phyloP scores from a whole-genome alignment of 192 early-diverging fungal genomes.

The Obelidium mucronatum region DNA sequence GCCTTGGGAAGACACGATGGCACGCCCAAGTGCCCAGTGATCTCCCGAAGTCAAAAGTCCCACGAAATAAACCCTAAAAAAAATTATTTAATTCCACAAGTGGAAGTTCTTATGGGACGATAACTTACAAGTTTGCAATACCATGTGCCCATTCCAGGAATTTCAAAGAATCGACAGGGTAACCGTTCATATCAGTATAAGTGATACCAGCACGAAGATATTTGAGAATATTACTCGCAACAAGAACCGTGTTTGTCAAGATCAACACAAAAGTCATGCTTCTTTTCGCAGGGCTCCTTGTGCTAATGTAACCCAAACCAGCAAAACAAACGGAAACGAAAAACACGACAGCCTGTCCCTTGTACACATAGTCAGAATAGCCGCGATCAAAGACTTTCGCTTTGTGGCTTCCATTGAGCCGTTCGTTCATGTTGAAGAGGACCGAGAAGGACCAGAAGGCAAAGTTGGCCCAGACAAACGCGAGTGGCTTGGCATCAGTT shows the following conservation, averaged over 20 bases:
- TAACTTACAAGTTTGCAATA: slow-evolving; percentile 13
- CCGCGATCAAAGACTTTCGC: slow-evolving; percentile 34
- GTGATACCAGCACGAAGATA: slow-evolving; percentile 23
- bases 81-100: slow-evolving; percentile 17
- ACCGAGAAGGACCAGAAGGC: slow-evolving; percentile 23
- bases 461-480: slow-evolving; percentile 33
- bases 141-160: slow-evolving; percentile 38
- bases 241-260: slow-evolving; percentile 5
- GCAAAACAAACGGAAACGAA: slow-evolving; percentile 21
- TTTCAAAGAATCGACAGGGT: slow-evolving; percentile 27
- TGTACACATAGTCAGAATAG: slow-evolving; percentile 36
- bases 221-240: not conserved
- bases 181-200: not conserved
- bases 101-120: no score
- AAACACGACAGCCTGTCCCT: slow-evolving; percentile 25
- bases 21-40: not conserved
- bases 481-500: slow-evolving; percentile 11
- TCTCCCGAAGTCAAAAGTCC: slow-evolving; percentile 23
- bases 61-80: slow-evolving; percentile 27
- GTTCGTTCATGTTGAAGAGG: not conserved
- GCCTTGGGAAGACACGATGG: slow-evolving; percentile 3
- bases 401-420: slow-evolving; percentile 4
- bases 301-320: slow-evolving; percentile 24
- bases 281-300: slow-evolving; percentile 20
- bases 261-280: slow-evolving; percentile 20